Conservation (phyloP, 1,284 basidiomycete species). For the Pyrrhoderma noxium region DNA sequence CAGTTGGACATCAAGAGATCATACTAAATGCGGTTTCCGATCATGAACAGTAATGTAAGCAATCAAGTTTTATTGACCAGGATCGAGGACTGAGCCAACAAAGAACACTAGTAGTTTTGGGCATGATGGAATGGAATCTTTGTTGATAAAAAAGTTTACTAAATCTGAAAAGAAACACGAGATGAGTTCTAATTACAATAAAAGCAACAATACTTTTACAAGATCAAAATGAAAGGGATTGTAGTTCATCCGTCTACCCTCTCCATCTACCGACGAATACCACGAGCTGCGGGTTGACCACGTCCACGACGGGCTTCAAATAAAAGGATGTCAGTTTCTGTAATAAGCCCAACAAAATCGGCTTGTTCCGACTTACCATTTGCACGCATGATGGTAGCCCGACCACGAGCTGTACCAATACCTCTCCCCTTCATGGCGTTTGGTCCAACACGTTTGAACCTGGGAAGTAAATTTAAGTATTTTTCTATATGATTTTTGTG, state of each 20-base stretch:
- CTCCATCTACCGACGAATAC: conserved; percentile 73
- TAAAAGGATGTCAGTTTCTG: too few species aligned
- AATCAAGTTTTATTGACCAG: too few species aligned
- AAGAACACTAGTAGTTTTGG: too few species aligned
- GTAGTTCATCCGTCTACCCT: not conserved
- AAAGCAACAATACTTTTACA: conserved; percentile 15
- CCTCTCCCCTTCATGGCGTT: conserved; percentile 98
- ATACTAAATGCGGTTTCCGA: too few species aligned
- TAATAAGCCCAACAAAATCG: too few species aligned
- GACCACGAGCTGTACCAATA: conserved; percentile 96
- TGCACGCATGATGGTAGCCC: conserved; percentile 91
- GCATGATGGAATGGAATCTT: too few species aligned
- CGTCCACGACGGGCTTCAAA: conserved; percentile 72
- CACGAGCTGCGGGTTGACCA: conserved; percentile 64
- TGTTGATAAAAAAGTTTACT: too few species aligned
- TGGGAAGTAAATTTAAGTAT: conserved; percentile 29
- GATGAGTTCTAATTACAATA: conserved; percentile 1
- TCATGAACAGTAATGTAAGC: too few species aligned
- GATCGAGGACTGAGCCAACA: too few species aligned
- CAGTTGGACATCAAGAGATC: too few species aligned
- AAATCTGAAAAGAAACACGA: too few species aligned
- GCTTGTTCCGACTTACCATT: conserved; percentile 30
- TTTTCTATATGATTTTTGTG: conserved; percentile 4
- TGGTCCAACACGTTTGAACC: conserved; percentile 98
- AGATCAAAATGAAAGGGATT: not conserved